Conservation (phyloP, 2,329 filamentous ascomycete genomes). For the Ceratocystis colombiana region DNA sequence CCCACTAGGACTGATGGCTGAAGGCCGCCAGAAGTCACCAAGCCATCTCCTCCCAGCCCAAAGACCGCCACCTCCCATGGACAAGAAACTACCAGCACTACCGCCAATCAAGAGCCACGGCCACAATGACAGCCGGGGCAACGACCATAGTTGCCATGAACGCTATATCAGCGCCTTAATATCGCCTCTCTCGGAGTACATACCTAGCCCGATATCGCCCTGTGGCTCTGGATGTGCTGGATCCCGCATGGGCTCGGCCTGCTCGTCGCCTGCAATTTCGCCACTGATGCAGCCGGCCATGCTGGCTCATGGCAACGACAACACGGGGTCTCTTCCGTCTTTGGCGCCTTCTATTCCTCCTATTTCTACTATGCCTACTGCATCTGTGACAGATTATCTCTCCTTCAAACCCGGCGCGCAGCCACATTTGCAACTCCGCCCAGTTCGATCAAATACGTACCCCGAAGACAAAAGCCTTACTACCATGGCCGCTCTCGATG, state of each 20-base stretch:
- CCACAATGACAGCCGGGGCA: neutral
- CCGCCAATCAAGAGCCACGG: neutral
- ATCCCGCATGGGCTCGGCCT: neutral
- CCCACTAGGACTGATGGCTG: neutral
- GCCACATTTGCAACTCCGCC: neutral
- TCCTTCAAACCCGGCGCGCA: neutral
- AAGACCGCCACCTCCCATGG: neutral
- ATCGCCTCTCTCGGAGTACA: constrained; percentile 8
- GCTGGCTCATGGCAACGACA: neutral
- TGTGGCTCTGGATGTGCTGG: neutral
- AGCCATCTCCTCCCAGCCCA: neutral
- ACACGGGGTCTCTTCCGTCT: neutral
- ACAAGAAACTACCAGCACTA: neutral
- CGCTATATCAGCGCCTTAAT: neutral
- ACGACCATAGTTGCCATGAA: neutral
- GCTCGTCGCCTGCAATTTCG: neutral
- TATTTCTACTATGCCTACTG: neutral
- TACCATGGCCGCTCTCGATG: neutral
- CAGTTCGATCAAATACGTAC: neutral
- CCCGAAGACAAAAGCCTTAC: neutral
- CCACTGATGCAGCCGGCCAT: neutral
- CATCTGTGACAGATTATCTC: neutral
- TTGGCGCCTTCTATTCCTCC: neutral
- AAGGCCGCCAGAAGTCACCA: neutral
- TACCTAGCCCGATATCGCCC: neutral